Evolutionary conservation across 148 eudicot genomes (phyloP), one percentile per base, ranked within the genome.

Genomic region (Mesembryanthemum crystallinum): DNA sequence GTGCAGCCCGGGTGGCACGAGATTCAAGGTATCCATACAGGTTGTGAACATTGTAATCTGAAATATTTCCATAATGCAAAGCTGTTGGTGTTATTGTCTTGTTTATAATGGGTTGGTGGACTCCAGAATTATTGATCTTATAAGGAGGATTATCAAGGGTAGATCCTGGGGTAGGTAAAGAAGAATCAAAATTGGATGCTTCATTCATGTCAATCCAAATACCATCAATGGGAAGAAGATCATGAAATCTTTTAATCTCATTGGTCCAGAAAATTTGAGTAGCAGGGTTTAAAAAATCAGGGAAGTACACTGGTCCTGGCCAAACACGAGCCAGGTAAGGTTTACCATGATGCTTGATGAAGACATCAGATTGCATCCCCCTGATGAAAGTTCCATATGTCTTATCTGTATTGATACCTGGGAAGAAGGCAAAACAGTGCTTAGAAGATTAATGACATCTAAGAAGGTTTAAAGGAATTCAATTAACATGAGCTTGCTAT

Each of bases 71-170:
- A 58, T 73, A 76, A 23, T 87, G 90, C 65, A 85, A 2, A 42
- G 90, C 82, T 20, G 85, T 79, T 24, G 81, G 78, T 6, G 88
- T 85, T n/a, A 87, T 74, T 24, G 88, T 84, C 75, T 76, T 87
- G 64, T 61, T 71, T 45, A 55, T 70, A 30, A 87, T 79, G 11
- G 84, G 83, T 17, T n/a, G 25, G 0, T 23, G 78, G 25, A 33
- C 62, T 23, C 87, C 84, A 13, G 77, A 64, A 64, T 83, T 83
- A 35, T 87, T 87, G 75, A 87, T 83, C 81, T 79, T 85, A 69
- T 87, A 87, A 35, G 90, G 90, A 0, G 90, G 90, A 70, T 83
- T 67, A 27, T 87, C 88, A n/a, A 85, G 85, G 54, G 76, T n/a
- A 37, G 90, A 81, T 5, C 76, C 73, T 45, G 73, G 82, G 25